Evolutionary conservation across 2,329 filamentous ascomycete species (phyloP).

Genomic region (Macrophomina phaseolina): DNA sequence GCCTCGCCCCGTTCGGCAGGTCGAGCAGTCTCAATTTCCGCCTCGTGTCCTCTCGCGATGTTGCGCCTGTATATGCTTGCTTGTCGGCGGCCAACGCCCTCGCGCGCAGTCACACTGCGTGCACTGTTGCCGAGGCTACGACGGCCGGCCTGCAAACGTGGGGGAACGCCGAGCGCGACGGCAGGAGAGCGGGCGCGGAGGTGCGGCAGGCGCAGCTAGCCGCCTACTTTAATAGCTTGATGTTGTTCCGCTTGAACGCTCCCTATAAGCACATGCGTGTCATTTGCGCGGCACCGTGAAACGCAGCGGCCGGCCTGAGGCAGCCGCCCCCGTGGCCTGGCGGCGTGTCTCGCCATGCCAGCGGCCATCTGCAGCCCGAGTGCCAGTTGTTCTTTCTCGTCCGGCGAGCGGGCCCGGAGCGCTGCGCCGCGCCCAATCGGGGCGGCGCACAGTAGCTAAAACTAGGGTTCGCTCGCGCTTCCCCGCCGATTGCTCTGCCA

Average conservation of each 20-base stretch:
- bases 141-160: background rate
- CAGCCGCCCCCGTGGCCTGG: background rate
- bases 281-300: background rate
- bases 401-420: background rate
- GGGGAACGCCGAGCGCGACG: background rate
- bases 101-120: too few species aligned
- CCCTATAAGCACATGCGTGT: slow-evolving; percentile 1
- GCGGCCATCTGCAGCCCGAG: background rate
- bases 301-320: background rate
- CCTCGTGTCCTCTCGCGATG: background rate
- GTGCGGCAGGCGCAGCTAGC: background rate
- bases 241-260: background rate
- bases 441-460: slow-evolving; percentile 1
- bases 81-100: too few species aligned
- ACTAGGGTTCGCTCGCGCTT: slow-evolving; percentile 22
- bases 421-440: slow-evolving; percentile 17
- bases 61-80: too few species aligned
- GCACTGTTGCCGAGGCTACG: background rate
- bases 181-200: background rate
- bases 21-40: background rate
- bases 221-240: background rate
- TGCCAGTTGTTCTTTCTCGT: slow-evolving; percentile 20
- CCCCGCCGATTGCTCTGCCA: slow-evolving; percentile 24
- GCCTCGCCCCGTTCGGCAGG: slow-evolving; percentile 1
- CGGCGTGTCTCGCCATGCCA: background rate